Conservation (phyloP, 2,329 filamentous ascomycete genomes). For the Waltergamsia citrina region DNA sequence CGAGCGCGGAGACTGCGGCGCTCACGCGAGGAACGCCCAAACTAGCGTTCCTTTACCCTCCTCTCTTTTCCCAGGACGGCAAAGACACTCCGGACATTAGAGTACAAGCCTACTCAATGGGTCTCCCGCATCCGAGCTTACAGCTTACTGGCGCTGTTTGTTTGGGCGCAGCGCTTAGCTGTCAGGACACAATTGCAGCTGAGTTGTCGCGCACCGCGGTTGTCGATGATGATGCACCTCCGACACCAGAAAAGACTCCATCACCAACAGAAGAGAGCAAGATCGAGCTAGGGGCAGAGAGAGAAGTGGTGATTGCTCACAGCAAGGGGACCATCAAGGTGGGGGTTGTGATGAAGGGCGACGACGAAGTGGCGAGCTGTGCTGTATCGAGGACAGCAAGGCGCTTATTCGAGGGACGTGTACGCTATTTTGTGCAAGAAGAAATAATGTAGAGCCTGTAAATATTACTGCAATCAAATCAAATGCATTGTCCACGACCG, state of each 20-base stretch:
- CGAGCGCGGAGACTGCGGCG: slow-evolving; percentile 22
- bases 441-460: too few relatives aligned
- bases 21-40: slow-evolving; percentile 35
- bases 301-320: slow-evolving; percentile 13
- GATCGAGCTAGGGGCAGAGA: too few relatives aligned
- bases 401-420: slow-evolving; percentile 19
- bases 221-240: slow-evolving; percentile 1
- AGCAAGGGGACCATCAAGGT: slow-evolving; percentile 17
- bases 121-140: slow-evolving; percentile 38
- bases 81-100: slow-evolving; percentile 25
- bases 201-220: slow-evolving; percentile 7
- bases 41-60: slow-evolving; percentile 40
- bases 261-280: slow-evolving; percentile 9
- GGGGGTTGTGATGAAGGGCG: slow-evolving; percentile 10
- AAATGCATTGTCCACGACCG: too few relatives aligned
- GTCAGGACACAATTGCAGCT: slow-evolving; percentile 28
- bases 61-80: background rate
- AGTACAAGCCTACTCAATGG: slow-evolving; percentile 38
- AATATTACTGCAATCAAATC: too few relatives aligned
- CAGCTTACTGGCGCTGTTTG: slow-evolving; percentile 42
- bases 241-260: slow-evolving; percentile 11
- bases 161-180: slow-evolving; percentile 31
- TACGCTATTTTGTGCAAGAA: slow-evolving; percentile 15
- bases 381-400: slow-evolving; percentile 19
- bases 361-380: slow-evolving; percentile 14